Conservation (phyloP, 345 rosid genomes). For the Camelina laxa region DNA sequence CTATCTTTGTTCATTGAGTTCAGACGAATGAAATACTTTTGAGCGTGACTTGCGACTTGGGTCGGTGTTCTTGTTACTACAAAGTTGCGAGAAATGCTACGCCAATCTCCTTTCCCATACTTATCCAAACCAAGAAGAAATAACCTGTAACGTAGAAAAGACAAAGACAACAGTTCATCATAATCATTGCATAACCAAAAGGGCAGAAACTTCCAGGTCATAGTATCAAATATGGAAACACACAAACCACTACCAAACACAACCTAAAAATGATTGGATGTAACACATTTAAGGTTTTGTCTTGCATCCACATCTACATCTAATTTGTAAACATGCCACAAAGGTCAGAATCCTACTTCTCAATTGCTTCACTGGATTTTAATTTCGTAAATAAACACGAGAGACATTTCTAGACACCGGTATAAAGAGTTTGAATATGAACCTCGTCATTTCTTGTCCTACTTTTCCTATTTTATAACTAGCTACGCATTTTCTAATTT, state of each 20-base stretch:
- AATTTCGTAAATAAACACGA: not conserved
- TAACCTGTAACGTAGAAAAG: conserved; percentile 57
- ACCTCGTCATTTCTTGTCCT: not conserved
- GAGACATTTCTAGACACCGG: conserved; percentile 7
- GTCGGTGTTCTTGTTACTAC: conserved; percentile 97
- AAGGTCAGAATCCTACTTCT: not conserved
- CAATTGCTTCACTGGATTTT: not conserved
- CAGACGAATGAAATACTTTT: conserved; percentile 87
- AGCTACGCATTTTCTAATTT: not conserved
- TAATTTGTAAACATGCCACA: conserved; percentile 6
- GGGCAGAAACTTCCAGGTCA: not conserved
- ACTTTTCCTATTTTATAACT: conserved; percentile 12
- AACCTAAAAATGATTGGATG: not conserved
- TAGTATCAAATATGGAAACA: conserved; percentile 12
- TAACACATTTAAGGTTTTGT: conserved; percentile 12
- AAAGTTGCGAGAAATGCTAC: conserved; percentile 94
- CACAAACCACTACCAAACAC: not conserved
- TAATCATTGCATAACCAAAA: conserved; percentile 11
- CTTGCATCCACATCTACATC: conserved; percentile 9
- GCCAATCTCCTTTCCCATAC: conserved; percentile 98
- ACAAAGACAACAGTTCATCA: conserved; percentile 29
- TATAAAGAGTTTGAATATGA: not conserved
- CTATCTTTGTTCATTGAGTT: conserved; percentile 95
- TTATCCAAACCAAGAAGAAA: conserved; percentile 97
- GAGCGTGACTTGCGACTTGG: conserved; percentile 99